phyloP scores from a whole-genome alignment of 129 eudicot genomes.

The sunflower (Helianthus annuus) region HanXRQr2.0-SUNRISE NC_035435.2:115174668-115175167 shows the following conservation, averaged over 20 bases:
- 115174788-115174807: conserved; percentile 33
- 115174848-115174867: conserved; percentile 30
- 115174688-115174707: conserved; percentile 20
- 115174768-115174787: conserved; percentile 54
- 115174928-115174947: conserved; percentile 62
- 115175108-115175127: conserved; percentile 39
- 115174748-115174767: conserved; percentile 78
- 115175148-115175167: conserved; percentile 26
- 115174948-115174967: conserved; percentile 75
- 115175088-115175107: conserved; percentile 47
- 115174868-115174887: conserved; percentile 60
- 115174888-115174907: conserved; percentile 50
- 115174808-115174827: conserved; percentile 41
- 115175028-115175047: conserved; percentile 1
- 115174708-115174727: conserved; percentile 64
- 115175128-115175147: conserved; percentile 43
- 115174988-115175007: conserved; percentile 35
- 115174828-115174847: conserved; percentile 14
- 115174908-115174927: conserved; percentile 49
- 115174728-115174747: conserved; percentile 61
- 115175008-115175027: neutral
- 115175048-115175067: conserved; percentile 43
- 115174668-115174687: conserved; percentile 47
- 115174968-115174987: conserved; percentile 52
- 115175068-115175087: conserved; percentile 37